Percentiles rank a stretch among this genome's conserved stretches.
phyloP scores from a whole-genome alignment of 805 yeast genomes.

The Wickerhamomyces xylosicus region DNA sequence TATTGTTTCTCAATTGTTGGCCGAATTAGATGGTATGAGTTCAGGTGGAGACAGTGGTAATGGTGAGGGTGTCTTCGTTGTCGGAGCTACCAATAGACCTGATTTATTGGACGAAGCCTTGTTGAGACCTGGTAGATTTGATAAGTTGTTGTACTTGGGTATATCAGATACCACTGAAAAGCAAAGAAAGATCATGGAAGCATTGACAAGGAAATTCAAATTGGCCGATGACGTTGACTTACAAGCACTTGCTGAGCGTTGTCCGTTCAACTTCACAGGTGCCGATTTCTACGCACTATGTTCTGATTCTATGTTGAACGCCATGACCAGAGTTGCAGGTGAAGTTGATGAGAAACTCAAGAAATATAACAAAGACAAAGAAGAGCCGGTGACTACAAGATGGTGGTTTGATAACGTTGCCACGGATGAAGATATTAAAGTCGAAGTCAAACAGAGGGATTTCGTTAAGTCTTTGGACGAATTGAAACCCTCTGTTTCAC shows the following conservation, averaged over 20 bases:
- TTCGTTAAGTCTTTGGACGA: slow-evolving; percentile 67
- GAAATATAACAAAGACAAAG: slow-evolving; percentile 34
- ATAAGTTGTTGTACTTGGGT: slow-evolving; percentile 88
- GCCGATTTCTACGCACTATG: slow-evolving; percentile 97
- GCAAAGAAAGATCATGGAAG: slow-evolving; percentile 76
- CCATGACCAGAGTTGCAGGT: slow-evolving; percentile 85
- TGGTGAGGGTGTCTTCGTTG: slow-evolving; percentile 87
- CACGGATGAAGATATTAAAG: slow-evolving; percentile 52
- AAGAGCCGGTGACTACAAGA: slow-evolving; percentile 47
- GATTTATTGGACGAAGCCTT: slow-evolving; percentile 92
- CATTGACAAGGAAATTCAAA: slow-evolving; percentile 76
- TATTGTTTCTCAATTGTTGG: slow-evolving; percentile 88
- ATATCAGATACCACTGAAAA: slow-evolving; percentile 86
- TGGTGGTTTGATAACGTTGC: slow-evolving; percentile 91
- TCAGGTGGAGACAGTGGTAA: slow-evolving; percentile 47
- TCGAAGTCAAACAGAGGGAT: slow-evolving; percentile 60
- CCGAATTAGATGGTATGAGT: slow-evolving; percentile 96
- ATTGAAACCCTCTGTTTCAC: slow-evolving; percentile 77
- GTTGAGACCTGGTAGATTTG: slow-evolving; percentile 90
- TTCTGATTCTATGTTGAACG: slow-evolving; percentile 91
- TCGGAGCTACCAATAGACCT: slow-evolving; percentile 98
- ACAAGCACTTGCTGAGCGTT: slow-evolving; percentile 44
- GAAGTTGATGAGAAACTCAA: slow-evolving; percentile 60
- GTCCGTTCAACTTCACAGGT: slow-evolving; percentile 92
- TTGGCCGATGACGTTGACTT: slow-evolving; percentile 53